phyloP scores from a whole-genome alignment of 2,329 filamentous ascomycete species.

The Helicocarpus griseus region DNA sequence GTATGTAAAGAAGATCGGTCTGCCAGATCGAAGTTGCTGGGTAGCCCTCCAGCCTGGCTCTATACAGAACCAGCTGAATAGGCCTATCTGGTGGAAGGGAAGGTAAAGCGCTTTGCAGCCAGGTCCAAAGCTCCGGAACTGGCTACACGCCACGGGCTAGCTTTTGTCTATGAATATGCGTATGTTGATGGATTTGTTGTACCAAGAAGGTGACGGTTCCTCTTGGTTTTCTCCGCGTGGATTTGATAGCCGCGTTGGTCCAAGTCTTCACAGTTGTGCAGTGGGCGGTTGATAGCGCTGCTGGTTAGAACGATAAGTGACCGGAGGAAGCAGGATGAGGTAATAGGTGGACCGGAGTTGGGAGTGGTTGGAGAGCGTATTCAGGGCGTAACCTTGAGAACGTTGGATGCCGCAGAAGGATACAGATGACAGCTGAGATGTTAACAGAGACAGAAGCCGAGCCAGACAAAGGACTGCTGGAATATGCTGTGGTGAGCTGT shows the following conservation, averaged over 20 bases:
- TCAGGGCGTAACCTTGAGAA: not conserved
- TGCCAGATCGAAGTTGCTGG: slow-evolving; percentile 59
- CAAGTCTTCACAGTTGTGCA: not conserved
- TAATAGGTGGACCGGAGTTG: not conserved
- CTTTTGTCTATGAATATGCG: not conserved
- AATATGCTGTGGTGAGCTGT: not conserved
- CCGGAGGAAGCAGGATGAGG: slow-evolving; percentile 2
- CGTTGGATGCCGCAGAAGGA: not conserved
- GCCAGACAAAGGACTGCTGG: not conserved
- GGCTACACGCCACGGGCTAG: slow-evolving; percentile 2
- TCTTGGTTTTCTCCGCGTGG: not conserved
- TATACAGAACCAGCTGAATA: slow-evolving; percentile 36
- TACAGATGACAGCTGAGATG: not conserved
- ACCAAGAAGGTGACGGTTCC: not conserved
- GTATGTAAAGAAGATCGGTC: slow-evolving; percentile 51
- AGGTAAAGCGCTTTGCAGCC: slow-evolving; percentile 1
- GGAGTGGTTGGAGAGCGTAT: not conserved
- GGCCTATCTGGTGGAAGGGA: slow-evolving; percentile 16
- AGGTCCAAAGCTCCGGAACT: slow-evolving; percentile 5
- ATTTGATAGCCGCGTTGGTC: not conserved
- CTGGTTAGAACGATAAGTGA: slow-evolving; percentile 1
- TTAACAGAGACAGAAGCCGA: not conserved
- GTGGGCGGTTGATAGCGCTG: not conserved
- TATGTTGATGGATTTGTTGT: not conserved
- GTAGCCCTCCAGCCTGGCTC: slow-evolving; percentile 35